Conservation (phyloP, 305 asterid species). For the Fraxinus nigra region DNA sequence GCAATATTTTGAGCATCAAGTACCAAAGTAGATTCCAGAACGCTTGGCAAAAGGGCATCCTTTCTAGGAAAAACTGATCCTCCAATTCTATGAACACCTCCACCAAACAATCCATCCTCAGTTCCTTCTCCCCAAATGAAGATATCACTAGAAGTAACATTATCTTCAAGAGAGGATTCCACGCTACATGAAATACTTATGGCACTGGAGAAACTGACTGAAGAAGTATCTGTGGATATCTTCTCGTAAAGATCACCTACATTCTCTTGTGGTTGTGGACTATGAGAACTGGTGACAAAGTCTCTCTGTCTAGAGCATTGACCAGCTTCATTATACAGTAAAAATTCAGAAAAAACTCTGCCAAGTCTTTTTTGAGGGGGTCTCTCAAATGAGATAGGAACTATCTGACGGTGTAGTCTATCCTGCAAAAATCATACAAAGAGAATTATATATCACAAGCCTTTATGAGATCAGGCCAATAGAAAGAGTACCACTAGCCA, state of each 20-base stretch:
- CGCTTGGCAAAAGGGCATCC: slow-evolving; percentile 55
- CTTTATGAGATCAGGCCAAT: background rate
- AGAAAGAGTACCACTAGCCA: background rate
- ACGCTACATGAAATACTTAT: slow-evolving; percentile 48
- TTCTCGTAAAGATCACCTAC: slow-evolving; percentile 23
- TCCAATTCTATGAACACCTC: slow-evolving; percentile 32
- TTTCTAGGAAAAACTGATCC: slow-evolving; percentile 28
- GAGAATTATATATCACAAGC: slow-evolving; percentile 14
- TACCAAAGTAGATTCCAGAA: slow-evolving; percentile 49
- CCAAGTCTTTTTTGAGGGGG: slow-evolving; percentile 49
- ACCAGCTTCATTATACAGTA: slow-evolving; percentile 34
- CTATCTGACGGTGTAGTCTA: slow-evolving; percentile 14
- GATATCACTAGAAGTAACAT: slow-evolving; percentile 43
- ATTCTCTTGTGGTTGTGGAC: slow-evolving; percentile 37
- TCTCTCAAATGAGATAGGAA: slow-evolving; percentile 33
- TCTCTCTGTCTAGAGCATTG: slow-evolving; percentile 41
- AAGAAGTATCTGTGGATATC: slow-evolving; percentile 45
- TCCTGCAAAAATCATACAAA: slow-evolving; percentile 23
- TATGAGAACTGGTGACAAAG: slow-evolving; percentile 28
- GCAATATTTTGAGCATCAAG: slow-evolving; percentile 52
- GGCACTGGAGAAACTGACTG: slow-evolving; percentile 52
- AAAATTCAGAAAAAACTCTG: slow-evolving; percentile 55
- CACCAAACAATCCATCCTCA: slow-evolving; percentile 52
- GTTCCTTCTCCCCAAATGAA: slow-evolving; percentile 72
- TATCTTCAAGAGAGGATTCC: slow-evolving; percentile 49